Conservation (phyloP, 805 yeast genomes). For the Candida sithepensis region DNA sequence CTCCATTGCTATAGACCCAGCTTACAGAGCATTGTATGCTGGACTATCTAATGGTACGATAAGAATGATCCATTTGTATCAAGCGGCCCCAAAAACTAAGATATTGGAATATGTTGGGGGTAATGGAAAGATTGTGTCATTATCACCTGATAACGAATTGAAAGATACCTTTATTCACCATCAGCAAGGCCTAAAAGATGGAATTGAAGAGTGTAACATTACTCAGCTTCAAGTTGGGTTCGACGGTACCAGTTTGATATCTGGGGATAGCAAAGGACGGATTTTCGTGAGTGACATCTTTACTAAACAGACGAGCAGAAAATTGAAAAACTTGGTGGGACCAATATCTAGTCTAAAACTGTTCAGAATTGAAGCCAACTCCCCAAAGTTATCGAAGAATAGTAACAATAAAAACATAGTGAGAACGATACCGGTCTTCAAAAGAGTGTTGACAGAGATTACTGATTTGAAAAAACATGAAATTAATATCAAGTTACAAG, state of each 20-base stretch:
- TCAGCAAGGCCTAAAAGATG: conserved; percentile 22
- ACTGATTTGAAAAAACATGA: conserved; percentile 41
- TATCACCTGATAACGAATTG: conserved; percentile 48
- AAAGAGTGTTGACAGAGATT: conserved; percentile 50
- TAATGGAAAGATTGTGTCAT: conserved; percentile 44
- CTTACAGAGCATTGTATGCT: conserved; percentile 67
- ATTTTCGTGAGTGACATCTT: conserved; percentile 65
- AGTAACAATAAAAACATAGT: conserved; percentile 25
- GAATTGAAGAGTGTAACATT: conserved; percentile 32
- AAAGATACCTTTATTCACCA: conserved; percentile 53
- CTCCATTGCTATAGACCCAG: conserved; percentile 68
- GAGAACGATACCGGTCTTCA: conserved; percentile 58
- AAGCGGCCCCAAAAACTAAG: conserved; percentile 31
- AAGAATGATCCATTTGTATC: conserved; percentile 50
- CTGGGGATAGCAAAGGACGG: conserved; percentile 74
- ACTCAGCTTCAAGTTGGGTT: conserved; percentile 57
- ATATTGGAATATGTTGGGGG: conserved; percentile 61
- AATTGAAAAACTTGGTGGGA: conserved; percentile 38
- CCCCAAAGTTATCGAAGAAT: conserved; percentile 11
- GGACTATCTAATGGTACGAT: conserved; percentile 67
- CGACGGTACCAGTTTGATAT: conserved; percentile 69
- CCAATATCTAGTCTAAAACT: conserved; percentile 24
- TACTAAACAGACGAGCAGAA: conserved; percentile 63
- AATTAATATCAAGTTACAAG: conserved; percentile 35
- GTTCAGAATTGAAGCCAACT: conserved; percentile 15